Base-by-base conservation (phyloP, 352 stramenopile genomes). In the Pythium chondricola region DNA sequence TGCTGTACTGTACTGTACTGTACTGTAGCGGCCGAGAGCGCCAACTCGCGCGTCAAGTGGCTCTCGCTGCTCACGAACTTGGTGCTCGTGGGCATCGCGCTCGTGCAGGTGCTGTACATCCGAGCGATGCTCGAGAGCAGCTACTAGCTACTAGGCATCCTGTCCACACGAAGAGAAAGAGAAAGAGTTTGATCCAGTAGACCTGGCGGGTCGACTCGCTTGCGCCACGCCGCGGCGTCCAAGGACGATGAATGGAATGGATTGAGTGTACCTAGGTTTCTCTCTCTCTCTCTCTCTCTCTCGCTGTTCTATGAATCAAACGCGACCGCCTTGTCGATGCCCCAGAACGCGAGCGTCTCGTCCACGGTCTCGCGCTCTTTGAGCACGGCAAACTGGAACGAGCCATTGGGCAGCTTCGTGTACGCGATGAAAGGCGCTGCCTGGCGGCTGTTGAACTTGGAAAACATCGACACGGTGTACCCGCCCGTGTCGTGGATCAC, bases 391-490 rank as follows among this genome's bases (percentile, higher is more conserved):
- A 93, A 85, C 53, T 74, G 54, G 39, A 79, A 35, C 42, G 22
- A 38, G 40, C 52, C 11, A 36, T 42, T 14, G 27, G 44, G 3
- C 29, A 45, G 36, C 43, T 72, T 38, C 35, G n/a, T 37, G 64
- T 89, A 95, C 26, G 67, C 83, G 27, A 71, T 90, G 32, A 86
- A 65, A 0, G 81, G 64, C 2, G 83, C 73, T 4, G 83, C 67
- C 54, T 85, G 67, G 13, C 84, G 68, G 42, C 83, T 95, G 64
- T 93, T 95, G 64, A 96, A 93, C 58, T 85, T 93, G 38, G 74
- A 94, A 39, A 86, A 74, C 71, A 95, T 93, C 32, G 80, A 87
- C 49, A 95, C 63, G 17, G 84, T 93, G 67, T 96, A 95, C 35
- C 72, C 86, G 20, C 87, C 88, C 32, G 76, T 85, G 55, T 97